A percentile compares a stretch with the other conserved stretches of the same genome.
Conservation (phyloP, 1,139 yeast species). For the Yamadazyma aaseri region DNA sequence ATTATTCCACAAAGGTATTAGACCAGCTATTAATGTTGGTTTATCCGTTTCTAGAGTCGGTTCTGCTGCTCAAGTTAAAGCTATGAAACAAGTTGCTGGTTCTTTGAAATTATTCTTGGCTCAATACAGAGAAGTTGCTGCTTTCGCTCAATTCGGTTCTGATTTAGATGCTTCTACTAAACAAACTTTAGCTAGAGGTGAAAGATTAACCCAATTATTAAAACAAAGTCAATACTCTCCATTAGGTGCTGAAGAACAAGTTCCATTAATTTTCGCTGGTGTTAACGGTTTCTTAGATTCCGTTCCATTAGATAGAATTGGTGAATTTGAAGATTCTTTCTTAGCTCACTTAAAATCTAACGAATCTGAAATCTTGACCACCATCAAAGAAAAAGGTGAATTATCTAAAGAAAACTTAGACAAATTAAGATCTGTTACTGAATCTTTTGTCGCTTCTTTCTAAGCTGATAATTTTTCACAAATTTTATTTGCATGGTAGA, state of each 20-base stretch:
- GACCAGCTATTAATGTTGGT: slow-evolving; percentile 99
- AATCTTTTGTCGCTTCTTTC: slow-evolving; percentile 88
- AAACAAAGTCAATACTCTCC: slow-evolving; percentile 98
- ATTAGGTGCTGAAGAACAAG: slow-evolving; percentile 98
- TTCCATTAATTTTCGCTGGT: slow-evolving; percentile 98
- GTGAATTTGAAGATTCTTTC: slow-evolving; percentile 92
- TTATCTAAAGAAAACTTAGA: slow-evolving; percentile 85
- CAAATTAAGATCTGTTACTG: slow-evolving; percentile 86
- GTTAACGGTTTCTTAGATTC: slow-evolving; percentile 98
- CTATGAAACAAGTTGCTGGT: slow-evolving; percentile 99
- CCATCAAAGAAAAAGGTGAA: slow-evolving; percentile 88
- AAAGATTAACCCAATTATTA: slow-evolving; percentile 98
- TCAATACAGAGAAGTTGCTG: slow-evolving; percentile 99
- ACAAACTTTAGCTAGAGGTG: slow-evolving; percentile 99
- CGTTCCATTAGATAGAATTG: slow-evolving; percentile 82
- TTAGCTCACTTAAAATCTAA: slow-evolving; percentile 86
- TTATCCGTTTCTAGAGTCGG: slow-evolving; percentile 99
- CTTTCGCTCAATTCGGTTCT: slow-evolving; percentile 99
- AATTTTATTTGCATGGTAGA: not conserved
- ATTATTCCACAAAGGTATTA: slow-evolving; percentile 99
- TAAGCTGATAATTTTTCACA: slow-evolving; percentile 20
- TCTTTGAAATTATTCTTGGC: slow-evolving; percentile 99
- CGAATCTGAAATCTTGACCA: slow-evolving; percentile 78
- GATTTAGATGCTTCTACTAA: slow-evolving; percentile 99
- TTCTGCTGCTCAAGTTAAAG: slow-evolving; percentile 99